Percentiles rank a stretch among this genome's conserved stretches.
Evolutionary conservation across 1,139 yeast genomes (phyloP).

Genomic region (Diutina ranongensis): DNA sequence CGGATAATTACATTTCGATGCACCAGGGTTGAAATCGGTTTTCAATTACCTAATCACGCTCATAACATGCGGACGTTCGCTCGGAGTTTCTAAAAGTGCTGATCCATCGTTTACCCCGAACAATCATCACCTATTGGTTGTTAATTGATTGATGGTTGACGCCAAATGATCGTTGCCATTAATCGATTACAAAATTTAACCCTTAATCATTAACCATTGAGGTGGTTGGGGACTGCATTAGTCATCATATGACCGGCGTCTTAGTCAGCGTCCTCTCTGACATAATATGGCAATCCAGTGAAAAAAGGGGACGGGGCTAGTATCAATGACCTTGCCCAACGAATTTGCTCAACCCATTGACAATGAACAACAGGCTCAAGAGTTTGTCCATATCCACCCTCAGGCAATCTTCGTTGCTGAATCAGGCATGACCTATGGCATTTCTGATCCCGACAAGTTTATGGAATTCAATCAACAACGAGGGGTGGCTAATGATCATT

Average conservation of each 20-base stretch:
- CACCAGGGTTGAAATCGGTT: no score
- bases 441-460: conserved; percentile 1
- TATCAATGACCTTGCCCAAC: neutral
- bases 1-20: no score
- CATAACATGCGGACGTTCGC: no score
- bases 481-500: neutral
- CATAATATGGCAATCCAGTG: neutral
- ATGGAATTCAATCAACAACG: neutral
- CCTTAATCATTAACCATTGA: no score
- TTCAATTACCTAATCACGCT: no score
- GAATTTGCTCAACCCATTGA: conserved; percentile 1
- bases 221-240: neutral
- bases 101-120: no score
- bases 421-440: neutral
- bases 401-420: conserved; percentile 1
- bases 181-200: no score
- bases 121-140: no score
- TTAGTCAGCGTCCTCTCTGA: no score
- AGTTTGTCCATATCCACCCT: neutral
- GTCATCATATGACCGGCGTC: neutral
- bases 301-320: neutral
- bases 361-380: conserved; percentile 4
- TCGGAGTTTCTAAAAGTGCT: no score
- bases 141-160: no score
- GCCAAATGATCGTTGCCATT: no score